Conservation (phyloP, 2,329 filamentous ascomycete genomes). For the Monilinia aucupariae region DNA sequence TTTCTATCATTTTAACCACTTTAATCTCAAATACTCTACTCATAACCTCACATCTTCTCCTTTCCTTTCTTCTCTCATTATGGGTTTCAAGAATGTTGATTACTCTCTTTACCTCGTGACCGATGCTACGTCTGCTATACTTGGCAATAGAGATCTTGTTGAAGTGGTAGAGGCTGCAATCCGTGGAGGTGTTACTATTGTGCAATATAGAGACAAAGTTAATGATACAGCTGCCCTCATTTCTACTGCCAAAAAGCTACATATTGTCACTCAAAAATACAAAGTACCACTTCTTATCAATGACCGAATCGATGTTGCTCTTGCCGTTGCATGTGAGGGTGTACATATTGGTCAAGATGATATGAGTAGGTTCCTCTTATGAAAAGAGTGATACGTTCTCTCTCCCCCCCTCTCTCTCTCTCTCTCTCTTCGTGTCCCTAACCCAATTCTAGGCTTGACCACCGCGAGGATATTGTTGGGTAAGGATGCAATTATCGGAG, state of each 20-base stretch:
- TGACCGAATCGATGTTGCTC: conserved; percentile 83
- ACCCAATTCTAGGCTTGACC: conserved; percentile 44
- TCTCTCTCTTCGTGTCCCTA: background rate
- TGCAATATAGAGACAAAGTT: conserved; percentile 88
- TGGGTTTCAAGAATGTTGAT: conserved; percentile 49
- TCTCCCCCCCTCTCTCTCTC: too few relatives aligned
- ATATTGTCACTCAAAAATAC: conserved; percentile 61
- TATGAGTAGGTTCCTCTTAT: conserved; percentile 53
- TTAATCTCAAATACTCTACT: too few relatives aligned
- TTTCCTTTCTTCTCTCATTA: conserved; percentile 19
- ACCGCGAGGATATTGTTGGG: conserved; percentile 70
- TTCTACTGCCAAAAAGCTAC: conserved; percentile 63
- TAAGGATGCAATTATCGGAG: conserved; percentile 74
- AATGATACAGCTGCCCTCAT: conserved; percentile 69
- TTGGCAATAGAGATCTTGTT: conserved; percentile 65
- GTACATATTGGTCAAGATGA: conserved; percentile 96
- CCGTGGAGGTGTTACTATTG: conserved; percentile 73
- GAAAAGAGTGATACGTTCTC: background rate
- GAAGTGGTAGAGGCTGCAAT: conserved; percentile 70
- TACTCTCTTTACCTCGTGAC: conserved; percentile 89
- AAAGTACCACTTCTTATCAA: conserved; percentile 84
- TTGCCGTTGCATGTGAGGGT: conserved; percentile 81
- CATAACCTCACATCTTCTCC: background rate
- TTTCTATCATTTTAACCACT: too few relatives aligned
- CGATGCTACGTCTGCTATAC: conserved; percentile 81